Percentiles rank a stretch among this genome's conserved stretches.
phyloP scores from a whole-genome alignment of 192 early-diverging fungal species.

The Phlyctochytrium planicorne region DNA sequence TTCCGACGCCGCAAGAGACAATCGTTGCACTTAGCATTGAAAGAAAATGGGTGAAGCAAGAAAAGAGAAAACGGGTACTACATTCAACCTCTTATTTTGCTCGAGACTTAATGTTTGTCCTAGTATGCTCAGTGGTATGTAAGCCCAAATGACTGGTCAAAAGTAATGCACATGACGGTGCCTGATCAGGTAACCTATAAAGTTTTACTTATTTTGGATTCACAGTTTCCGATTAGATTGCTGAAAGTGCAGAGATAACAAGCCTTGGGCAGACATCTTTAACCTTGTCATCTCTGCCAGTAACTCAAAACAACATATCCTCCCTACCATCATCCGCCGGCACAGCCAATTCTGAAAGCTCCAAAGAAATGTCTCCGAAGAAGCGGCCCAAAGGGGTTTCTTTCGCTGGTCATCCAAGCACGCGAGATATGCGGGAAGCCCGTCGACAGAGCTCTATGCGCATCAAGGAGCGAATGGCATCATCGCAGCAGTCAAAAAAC shows the following conservation, averaged over 20 bases:
- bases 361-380: no score
- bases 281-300: no score
- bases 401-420: no score
- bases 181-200: neutral
- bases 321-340: no score
- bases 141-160: neutral
- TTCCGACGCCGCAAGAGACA: neutral
- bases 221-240: neutral
- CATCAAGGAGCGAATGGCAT: no score
- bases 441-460: no score
- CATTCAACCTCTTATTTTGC: neutral
- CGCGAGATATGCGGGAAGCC: no score
- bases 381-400: no score
- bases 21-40: neutral
- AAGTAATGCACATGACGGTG: neutral
- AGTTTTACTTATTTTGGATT: neutral
- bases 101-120: neutral
- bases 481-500: no score
- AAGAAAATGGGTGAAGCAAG: neutral
- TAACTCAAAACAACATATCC: neutral
- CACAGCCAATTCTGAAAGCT: no score
- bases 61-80: neutral
- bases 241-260: neutral
- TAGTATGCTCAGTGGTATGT: constrained; percentile 6
- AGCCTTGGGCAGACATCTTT: neutral